phyloP scores from a whole-genome alignment of 306 rosid species.

The Calophaca sinica region DNA sequence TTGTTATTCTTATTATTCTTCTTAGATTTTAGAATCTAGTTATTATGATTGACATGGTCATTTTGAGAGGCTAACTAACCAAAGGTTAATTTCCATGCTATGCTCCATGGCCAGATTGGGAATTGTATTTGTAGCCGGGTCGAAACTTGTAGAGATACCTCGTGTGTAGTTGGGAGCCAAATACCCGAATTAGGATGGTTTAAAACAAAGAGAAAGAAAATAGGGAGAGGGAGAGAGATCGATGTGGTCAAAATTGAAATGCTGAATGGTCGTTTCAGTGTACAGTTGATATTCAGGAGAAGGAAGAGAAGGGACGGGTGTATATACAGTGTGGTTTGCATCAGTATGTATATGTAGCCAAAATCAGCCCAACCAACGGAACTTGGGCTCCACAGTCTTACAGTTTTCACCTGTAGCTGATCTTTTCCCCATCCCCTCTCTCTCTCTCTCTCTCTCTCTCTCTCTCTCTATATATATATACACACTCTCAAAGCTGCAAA shows the following conservation, averaged over 20 bases:
- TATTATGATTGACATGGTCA: too few relatives aligned
- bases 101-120: too few relatives aligned
- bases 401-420: slow-evolving; percentile 49
- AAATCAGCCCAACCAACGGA: slow-evolving; percentile 50
- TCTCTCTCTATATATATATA: too few relatives aligned
- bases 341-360: slow-evolving; percentile 52
- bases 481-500: slow-evolving; percentile 66
- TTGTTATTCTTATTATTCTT: too few relatives aligned
- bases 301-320: not conserved
- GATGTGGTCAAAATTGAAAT: slow-evolving; percentile 53
- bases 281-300: slow-evolving; percentile 66
- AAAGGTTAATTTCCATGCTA: too few relatives aligned
- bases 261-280: slow-evolving; percentile 72
- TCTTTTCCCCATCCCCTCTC: slow-evolving; percentile 43
- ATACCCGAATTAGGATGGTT: too few relatives aligned
- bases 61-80: too few relatives aligned
- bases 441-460: slow-evolving; percentile 21
- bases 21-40: too few relatives aligned
- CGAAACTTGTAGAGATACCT: too few relatives aligned
- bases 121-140: too few relatives aligned
- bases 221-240: slow-evolving; percentile 26
- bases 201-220: not conserved
- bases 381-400: slow-evolving; percentile 57
- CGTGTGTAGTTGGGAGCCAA: too few relatives aligned
- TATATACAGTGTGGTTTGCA: slow-evolving; percentile 51